Evolutionary conservation across 768 basidiomycete species (phyloP).

Genomic region (Xerocomellus dryophilus): DNA sequence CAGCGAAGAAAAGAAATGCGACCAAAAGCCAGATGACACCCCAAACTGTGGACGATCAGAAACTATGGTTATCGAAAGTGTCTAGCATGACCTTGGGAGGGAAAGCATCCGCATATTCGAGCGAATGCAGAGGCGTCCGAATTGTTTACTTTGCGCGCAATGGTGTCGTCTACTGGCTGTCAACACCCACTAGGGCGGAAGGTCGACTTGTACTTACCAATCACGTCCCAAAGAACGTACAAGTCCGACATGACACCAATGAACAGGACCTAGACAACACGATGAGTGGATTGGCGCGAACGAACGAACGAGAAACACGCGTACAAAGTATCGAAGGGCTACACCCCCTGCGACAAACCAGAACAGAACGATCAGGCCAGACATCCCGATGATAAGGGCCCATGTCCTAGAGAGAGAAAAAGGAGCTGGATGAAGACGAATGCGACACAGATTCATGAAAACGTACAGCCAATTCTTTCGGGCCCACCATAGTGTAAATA

Average conservation of each 20-base stretch:
- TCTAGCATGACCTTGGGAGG: constrained; percentile 58
- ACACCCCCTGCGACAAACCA: constrained; percentile 79
- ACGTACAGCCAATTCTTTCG: constrained; percentile 69
- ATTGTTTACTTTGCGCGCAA: constrained; percentile 79
- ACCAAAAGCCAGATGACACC: constrained; percentile 84
- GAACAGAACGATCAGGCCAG: constrained; percentile 73
- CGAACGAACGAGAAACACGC: constrained; percentile 13
- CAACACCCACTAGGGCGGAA: background rate
- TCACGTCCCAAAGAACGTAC: constrained; percentile 86
- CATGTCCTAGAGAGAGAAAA: constrained; percentile 54
- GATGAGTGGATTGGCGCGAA: background rate
- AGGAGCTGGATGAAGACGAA: background rate
- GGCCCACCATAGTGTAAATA: constrained; percentile 89
- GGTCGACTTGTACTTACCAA: constrained; percentile 46
- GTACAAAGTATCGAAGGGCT: constrained; percentile 74
- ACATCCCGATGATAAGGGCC: constrained; percentile 74
- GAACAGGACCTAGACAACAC: constrained; percentile 58
- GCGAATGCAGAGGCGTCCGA: constrained; percentile 88
- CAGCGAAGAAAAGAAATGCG: constrained; percentile 70
- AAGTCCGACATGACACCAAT: constrained; percentile 86
- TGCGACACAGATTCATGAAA: background rate
- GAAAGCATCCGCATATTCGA: constrained; percentile 79
- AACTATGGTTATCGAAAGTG: background rate
- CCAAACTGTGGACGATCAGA: constrained; percentile 55
- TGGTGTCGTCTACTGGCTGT: constrained; percentile 64